Evolutionary conservation across 768 basidiomycete genomes (phyloP).

Genomic region (Dioszegia hungarica): DNA sequence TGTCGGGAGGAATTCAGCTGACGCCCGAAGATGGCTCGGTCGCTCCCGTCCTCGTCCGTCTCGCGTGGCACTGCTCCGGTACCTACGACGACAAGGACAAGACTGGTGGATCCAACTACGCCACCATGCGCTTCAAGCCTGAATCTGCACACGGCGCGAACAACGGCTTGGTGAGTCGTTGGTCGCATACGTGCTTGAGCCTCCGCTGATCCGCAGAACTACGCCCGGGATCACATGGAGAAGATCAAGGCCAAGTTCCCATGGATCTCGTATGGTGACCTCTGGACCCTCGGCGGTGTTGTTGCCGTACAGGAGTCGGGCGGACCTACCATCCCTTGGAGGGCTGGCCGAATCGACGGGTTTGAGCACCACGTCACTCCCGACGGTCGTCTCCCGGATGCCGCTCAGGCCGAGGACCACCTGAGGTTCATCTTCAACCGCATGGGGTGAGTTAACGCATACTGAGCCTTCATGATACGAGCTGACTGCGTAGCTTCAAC

Average conservation of each 20-base stretch:
- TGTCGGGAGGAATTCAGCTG: not conserved
- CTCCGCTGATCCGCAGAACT: conserved; percentile 45
- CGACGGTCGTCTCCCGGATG: conserved; percentile 58
- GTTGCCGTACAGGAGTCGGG: conserved; percentile 83
- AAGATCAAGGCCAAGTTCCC: conserved; percentile 78
- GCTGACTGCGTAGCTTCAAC: conserved; percentile 59
- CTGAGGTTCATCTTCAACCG: conserved; percentile 83
- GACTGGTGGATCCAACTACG: conserved; percentile 67
- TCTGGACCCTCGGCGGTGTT: conserved; percentile 95
- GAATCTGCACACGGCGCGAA: conserved; percentile 64
- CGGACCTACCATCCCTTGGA: conserved; percentile 89
- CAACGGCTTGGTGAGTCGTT: conserved; percentile 45
- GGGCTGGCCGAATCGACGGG: conserved; percentile 87
- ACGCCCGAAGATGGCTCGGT: conserved; percentile 41
- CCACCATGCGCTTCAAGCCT: conserved; percentile 95
- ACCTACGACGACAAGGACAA: conserved; percentile 70
- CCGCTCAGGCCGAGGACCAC: conserved; percentile 73
- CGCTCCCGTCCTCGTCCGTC: conserved; percentile 77
- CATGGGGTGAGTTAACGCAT: conserved; percentile 59
- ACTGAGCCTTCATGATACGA: not conserved
- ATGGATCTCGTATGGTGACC: conserved; percentile 93
- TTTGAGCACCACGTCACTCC: conserved; percentile 57
- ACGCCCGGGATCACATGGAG: conserved; percentile 79
- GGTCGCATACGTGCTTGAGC: too few species aligned
- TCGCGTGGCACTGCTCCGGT: conserved; percentile 92